phyloP scores from a whole-genome alignment of 331 rosid species.

The Ulmus americana region DNA sequence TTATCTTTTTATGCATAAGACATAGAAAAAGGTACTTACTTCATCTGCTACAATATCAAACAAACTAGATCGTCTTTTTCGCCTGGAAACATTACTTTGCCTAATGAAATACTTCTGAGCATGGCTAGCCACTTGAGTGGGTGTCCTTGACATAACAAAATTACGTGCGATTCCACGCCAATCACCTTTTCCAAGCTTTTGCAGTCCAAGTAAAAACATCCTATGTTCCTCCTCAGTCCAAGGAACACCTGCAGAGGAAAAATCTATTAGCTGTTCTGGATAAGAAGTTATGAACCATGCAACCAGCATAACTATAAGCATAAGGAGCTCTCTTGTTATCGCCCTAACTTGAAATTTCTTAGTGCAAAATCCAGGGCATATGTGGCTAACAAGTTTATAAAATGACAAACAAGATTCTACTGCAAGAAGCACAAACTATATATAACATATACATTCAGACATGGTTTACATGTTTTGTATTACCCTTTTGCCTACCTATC shows the following conservation, averaged over 20 bases:
- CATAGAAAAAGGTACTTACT: constrained; percentile 46
- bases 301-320: not conserved
- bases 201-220: constrained; percentile 92
- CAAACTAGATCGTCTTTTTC: constrained; percentile 95
- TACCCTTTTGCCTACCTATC: not conserved
- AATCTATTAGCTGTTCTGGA: constrained; percentile 15
- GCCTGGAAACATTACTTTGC: constrained; percentile 83
- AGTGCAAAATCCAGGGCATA: not conserved
- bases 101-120: constrained; percentile 97
- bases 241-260: constrained; percentile 59
- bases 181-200: constrained; percentile 97
- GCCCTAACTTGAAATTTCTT: not conserved
- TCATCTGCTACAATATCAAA: constrained; percentile 91
- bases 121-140: constrained; percentile 99
- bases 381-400: not conserved
- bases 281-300: not conserved
- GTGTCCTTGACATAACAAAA: constrained; percentile 85
- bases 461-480: no score
- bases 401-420: not conserved
- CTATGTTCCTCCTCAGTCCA: constrained; percentile 99
- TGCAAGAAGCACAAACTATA: not conserved
- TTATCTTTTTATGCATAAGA: constrained; percentile 10
- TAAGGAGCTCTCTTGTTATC: not conserved
- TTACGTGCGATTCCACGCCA: constrained; percentile 99
- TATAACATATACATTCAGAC: not conserved